phyloP scores from a whole-genome alignment of 805 yeast genomes.

The Yamadazyma nakazawae region DNA sequence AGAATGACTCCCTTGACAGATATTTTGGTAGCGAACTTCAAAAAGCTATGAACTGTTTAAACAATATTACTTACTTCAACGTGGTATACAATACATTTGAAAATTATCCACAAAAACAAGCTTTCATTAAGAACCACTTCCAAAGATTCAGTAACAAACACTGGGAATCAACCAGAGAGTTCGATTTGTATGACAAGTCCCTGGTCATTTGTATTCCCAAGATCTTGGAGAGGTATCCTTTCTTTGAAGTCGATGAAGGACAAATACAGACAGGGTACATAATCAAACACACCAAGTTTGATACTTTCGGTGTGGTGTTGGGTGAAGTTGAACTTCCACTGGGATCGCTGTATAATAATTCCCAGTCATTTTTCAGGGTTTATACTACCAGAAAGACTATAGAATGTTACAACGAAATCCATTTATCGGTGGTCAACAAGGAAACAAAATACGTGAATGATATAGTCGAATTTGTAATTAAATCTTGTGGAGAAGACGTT shows the following conservation, averaged over 20 bases:
- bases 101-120: conserved; percentile 2
- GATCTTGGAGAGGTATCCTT: conserved; percentile 3
- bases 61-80: conserved; percentile 16
- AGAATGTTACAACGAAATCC: conserved; percentile 13
- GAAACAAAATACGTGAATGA: not conserved
- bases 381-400: conserved; percentile 14
- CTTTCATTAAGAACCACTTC: not conserved
- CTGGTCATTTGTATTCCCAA: conserved; percentile 7
- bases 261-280: conserved; percentile 6
- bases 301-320: conserved; percentile 12
- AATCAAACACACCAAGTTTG: conserved; percentile 10
- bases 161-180: conserved; percentile 3
- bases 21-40: conserved; percentile 11
- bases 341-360: not conserved
- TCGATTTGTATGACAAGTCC: conserved; percentile 5
- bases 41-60: conserved; percentile 9
- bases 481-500: conserved; percentile 13
- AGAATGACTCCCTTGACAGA: conserved; percentile 9
- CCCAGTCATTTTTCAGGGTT: conserved; percentile 10
- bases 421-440: conserved; percentile 5
- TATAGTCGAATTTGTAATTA: conserved; percentile 6
- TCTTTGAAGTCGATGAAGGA: not conserved
- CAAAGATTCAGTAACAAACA: not conserved
- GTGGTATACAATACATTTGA: conserved; percentile 9
- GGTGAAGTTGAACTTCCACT: conserved; percentile 5